phyloP scores from a whole-genome alignment of 2,329 filamentous ascomycete species.

The Cladosporium oxysporum region DNA sequence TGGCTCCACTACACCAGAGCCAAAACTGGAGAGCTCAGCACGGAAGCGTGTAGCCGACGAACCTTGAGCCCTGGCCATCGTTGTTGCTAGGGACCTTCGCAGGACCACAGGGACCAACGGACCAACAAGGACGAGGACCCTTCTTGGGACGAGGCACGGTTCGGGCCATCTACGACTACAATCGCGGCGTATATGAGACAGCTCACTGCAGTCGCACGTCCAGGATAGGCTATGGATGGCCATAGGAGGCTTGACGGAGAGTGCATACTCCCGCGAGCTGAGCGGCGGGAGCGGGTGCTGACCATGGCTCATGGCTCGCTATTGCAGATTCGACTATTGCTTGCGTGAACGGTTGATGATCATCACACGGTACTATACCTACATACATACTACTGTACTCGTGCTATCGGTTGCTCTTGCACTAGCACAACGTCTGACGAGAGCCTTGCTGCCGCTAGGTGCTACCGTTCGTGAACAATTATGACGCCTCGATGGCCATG shows the following conservation, averaged over 20 bases:
- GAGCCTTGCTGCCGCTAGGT: neutral
- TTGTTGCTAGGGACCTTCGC: neutral
- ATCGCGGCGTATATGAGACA: neutral
- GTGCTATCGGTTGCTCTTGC: neutral
- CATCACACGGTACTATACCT: neutral
- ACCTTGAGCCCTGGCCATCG: neutral
- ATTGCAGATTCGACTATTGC: neutral
- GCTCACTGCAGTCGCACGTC: neutral
- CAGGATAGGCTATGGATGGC: neutral
- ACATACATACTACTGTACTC: neutral
- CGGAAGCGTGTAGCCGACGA: neutral
- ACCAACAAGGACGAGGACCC: neutral
- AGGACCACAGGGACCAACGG: neutral
- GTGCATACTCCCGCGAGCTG: neutral
- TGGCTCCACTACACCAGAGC: neutral
- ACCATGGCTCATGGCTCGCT: slow-evolving; percentile 5
- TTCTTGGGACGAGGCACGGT: neutral
- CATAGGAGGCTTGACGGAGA: neutral
- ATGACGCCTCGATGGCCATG: neutral
- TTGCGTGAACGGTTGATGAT: neutral
- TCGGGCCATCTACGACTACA: neutral
- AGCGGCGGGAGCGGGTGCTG: neutral
- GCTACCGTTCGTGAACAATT: neutral
- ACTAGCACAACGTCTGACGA: slow-evolving; percentile 8
- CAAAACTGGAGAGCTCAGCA: neutral